These are phyloP conservation scores for Exophiala phaeomuriformis DNA, from an alignment of 2,329 filamentous ascomycete genomes.

Conservation along the genomic window DNA sequence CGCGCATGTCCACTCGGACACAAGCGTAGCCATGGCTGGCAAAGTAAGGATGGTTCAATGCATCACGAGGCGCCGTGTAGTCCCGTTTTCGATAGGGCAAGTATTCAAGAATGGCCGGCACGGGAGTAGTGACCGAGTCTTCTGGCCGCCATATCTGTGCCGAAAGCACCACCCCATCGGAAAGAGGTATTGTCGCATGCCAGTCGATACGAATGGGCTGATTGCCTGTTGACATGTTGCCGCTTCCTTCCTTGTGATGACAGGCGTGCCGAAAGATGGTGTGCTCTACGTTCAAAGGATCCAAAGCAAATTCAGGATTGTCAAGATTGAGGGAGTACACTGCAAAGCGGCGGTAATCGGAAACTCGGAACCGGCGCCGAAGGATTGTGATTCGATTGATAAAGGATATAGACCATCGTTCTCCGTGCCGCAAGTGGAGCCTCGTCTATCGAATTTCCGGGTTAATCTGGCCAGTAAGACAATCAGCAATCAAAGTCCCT, in stretches of 20 bases:
- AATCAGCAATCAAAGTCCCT: too few relatives aligned
- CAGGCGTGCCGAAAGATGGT: too few relatives aligned
- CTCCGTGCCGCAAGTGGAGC: too few relatives aligned
- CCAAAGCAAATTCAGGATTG: too few relatives aligned
- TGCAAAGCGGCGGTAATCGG: not conserved
- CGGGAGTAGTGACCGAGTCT: not conserved
- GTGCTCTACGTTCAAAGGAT: too few relatives aligned
- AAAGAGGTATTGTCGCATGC: slow-evolving; percentile 4
- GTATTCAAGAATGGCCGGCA: slow-evolving; percentile 14
- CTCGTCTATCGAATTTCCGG: too few relatives aligned
- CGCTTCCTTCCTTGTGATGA: too few relatives aligned
- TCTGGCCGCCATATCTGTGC: slow-evolving; percentile 7
- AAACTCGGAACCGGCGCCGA: not conserved
- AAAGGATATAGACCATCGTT: too few relatives aligned
- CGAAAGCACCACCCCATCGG: slow-evolving; percentile 1
- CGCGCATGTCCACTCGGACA: slow-evolving; percentile 14
- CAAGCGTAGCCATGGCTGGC: slow-evolving; percentile 13
- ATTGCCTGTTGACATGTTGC: too few relatives aligned
- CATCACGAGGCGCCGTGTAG: slow-evolving; percentile 11
- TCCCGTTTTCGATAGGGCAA: slow-evolving; percentile 13
- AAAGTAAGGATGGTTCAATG: slow-evolving; percentile 11
- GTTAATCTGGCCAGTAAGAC: too few relatives aligned
- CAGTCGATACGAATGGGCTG: slow-evolving; percentile 7
- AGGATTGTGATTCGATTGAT: not conserved
- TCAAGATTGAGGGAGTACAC: not conserved